Conservation (phyloP, 257 asterid species). For the Asclepias syriaca region DNA sequence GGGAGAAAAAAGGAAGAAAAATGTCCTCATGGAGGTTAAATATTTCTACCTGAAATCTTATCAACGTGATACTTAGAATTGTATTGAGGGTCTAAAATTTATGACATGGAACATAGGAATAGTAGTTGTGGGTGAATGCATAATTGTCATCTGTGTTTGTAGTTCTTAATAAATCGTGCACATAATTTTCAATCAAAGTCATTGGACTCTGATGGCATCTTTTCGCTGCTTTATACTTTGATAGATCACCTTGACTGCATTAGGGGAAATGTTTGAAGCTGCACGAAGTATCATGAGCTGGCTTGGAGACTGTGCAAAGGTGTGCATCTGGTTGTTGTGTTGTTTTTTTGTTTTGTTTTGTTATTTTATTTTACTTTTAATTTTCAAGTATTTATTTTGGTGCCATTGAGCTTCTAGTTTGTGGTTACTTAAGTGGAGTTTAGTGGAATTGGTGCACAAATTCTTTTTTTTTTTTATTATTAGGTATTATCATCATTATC, state of each 20-base stretch:
- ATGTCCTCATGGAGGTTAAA: neutral
- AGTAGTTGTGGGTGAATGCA: neutral
- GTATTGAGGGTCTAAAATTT: neutral
- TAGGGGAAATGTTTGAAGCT: slow-evolving; percentile 94
- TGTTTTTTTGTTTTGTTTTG: no score
- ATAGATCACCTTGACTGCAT: slow-evolving; percentile 81
- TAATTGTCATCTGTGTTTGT: neutral
- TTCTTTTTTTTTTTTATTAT: no score
- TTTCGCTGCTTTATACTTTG: slow-evolving; percentile 11
- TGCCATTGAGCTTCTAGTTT: neutral
- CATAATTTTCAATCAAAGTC: neutral
- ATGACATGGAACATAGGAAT: neutral
- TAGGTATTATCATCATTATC: no score
- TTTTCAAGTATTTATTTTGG: neutral
- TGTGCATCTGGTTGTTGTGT: slow-evolving; percentile 15
- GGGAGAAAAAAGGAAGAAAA: neutral
- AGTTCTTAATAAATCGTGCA: neutral
- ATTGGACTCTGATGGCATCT: neutral
- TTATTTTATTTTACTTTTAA: no score
- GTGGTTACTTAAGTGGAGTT: neutral
- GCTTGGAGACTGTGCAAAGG: slow-evolving; percentile 99
- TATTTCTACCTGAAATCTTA: neutral
- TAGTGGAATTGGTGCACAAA: neutral
- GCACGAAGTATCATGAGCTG: slow-evolving; percentile 91
- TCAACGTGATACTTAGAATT: neutral